Evolutionary conservation across 176 grass and related monocot genomes (phyloP).

Genomic region (Paspalum vaginatum): DNA sequence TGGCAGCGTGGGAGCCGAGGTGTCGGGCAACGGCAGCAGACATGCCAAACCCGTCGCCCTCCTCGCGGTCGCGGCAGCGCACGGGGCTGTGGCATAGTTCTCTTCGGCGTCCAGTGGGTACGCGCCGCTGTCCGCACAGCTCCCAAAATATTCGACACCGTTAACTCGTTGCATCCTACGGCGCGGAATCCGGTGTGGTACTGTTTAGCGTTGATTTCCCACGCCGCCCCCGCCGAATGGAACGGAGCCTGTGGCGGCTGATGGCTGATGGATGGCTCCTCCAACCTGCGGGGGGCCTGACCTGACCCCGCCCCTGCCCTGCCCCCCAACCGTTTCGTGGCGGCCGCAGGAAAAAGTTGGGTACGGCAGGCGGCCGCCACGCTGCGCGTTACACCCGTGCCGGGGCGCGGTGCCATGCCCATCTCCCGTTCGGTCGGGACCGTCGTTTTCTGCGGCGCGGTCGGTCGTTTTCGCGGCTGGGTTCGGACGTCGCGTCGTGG

Average conservation of each 20-base stretch:
- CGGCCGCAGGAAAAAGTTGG: neutral
- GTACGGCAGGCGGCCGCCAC: neutral
- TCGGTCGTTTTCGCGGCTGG: neutral
- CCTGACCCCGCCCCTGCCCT: neutral
- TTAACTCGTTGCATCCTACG: too few species aligned
- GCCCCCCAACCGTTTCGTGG: neutral
- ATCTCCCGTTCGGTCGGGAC: neutral
- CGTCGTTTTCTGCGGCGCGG: neutral
- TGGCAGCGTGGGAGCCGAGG: neutral
- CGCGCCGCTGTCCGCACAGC: too few species aligned
- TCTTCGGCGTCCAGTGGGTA: too few species aligned
- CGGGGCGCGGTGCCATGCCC: too few species aligned
- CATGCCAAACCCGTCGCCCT: conserved; percentile 7
- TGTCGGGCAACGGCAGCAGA: neutral
- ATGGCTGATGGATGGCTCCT: neutral
- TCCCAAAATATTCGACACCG: too few species aligned
- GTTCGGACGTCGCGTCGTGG: neutral
- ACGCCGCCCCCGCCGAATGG: too few species aligned
- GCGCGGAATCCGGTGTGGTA: too few species aligned
- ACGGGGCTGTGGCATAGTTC: neutral
- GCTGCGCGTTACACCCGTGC: too few species aligned
- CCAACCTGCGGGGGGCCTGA: neutral
- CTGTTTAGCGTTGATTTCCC: too few species aligned
- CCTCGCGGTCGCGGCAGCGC: neutral
- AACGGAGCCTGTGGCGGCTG: neutral